Evolutionary conservation across 176 grass and related monocot species (phyloP).

Genomic region (Sorghum bicolor): Sorghum_bicolor_NCBIv3 NC_012873.2:56151001-56151500

Average conservation of each 20-base stretch:
- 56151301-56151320: background rate
- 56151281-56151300: background rate
- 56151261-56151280: background rate
- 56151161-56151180: background rate
- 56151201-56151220: background rate
- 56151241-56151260: background rate
- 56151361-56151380: too few relatives aligned
- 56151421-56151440: background rate
- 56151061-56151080: background rate
- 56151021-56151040: background rate
- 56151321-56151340: too few relatives aligned
- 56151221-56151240: background rate
- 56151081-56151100: background rate
- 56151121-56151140: constrained; percentile 33
- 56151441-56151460: background rate
- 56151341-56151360: too few relatives aligned
- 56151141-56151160: background rate
- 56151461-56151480: background rate
- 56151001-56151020: background rate
- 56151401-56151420: background rate
- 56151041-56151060: background rate
- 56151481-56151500: background rate
- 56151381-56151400: too few relatives aligned
- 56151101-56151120: background rate
- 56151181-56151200: background rate